A percentile compares a stretch with the other conserved stretches of the same genome.
These are phyloP conservation scores for Plectosphaerella sp. DNA, from an alignment of 2,329 filamentous ascomycete genomes.

Conservation along the genomic window DNA sequence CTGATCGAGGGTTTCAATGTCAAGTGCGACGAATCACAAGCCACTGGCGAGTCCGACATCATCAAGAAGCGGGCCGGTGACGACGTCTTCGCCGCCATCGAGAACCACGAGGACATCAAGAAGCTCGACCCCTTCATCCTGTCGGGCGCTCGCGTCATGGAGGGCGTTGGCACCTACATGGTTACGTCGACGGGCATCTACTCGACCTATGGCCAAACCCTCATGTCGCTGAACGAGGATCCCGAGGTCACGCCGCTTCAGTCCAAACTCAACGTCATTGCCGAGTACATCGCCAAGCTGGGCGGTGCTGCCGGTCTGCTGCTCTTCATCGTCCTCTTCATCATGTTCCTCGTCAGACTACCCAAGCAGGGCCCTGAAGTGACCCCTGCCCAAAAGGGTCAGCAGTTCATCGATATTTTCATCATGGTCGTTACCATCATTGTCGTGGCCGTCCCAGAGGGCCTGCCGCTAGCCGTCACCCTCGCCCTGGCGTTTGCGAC, in stretches of 20 bases:
- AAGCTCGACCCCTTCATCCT: constrained; percentile 84
- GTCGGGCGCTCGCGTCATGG: constrained; percentile 74
- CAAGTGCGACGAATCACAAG: constrained; percentile 74
- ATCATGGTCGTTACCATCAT: constrained; percentile 78
- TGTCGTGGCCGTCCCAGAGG: constrained; percentile 75
- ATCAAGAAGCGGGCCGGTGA: constrained; percentile 64
- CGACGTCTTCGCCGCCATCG: constrained; percentile 66
- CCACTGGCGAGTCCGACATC: constrained; percentile 75
- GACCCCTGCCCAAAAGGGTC: constrained; percentile 69
- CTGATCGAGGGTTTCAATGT: constrained; percentile 69
- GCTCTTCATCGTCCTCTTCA: constrained; percentile 80
- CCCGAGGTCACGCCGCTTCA: constrained; percentile 74
- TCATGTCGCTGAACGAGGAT: constrained; percentile 69
- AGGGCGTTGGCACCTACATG: constrained; percentile 71
- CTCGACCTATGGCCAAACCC: constrained; percentile 71
- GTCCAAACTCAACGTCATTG: constrained; percentile 69
- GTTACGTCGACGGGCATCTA: constrained; percentile 70
- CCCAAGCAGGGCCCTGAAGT: constrained; percentile 36
- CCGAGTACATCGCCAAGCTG: constrained; percentile 73
- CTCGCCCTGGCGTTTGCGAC: constrained; percentile 73
- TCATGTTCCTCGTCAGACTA: constrained; percentile 75
- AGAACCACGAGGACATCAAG: constrained; percentile 59
- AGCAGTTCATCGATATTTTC: constrained; percentile 70
- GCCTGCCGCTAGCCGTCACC: constrained; percentile 72
- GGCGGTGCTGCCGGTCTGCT: constrained; percentile 73